These are phyloP conservation scores for Orbilia ellipsospora DNA, from an alignment of 2,329 filamentous ascomycete species.

Conservation along the genomic window DNA sequence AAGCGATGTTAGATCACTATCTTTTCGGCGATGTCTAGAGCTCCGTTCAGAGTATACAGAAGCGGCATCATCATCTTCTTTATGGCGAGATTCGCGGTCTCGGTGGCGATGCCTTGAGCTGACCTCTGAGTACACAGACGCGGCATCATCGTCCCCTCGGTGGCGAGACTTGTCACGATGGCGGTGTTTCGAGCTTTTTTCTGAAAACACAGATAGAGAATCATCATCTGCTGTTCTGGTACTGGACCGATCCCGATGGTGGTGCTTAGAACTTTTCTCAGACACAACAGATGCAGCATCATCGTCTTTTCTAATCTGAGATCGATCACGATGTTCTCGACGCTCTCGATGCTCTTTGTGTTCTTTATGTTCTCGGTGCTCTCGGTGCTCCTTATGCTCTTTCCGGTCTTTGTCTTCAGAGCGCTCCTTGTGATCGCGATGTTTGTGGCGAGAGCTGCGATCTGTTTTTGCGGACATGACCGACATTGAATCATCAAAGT, in stretches of 20 bases:
- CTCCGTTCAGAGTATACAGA: slow-evolving; percentile 7
- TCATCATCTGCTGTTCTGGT: slow-evolving; percentile 5
- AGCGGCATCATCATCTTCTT: slow-evolving; percentile 33
- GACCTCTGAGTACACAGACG: slow-evolving; percentile 40
- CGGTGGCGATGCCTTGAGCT: slow-evolving; percentile 46
- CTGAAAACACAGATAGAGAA: background rate
- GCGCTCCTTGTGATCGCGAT: slow-evolving; percentile 43
- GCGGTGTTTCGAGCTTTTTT: background rate
- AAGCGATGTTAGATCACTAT: slow-evolving; percentile 28
- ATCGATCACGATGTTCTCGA: slow-evolving; percentile 16
- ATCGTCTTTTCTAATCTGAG: slow-evolving; percentile 24
- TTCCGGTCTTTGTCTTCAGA: slow-evolving; percentile 32
- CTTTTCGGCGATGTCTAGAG: slow-evolving; percentile 2
- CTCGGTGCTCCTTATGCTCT: slow-evolving; percentile 14
- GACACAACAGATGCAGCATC: slow-evolving; percentile 37
- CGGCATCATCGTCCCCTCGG: slow-evolving; percentile 32
- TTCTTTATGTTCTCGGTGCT: slow-evolving; percentile 24
- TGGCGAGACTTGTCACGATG: slow-evolving; percentile 19
- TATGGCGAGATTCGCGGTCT: slow-evolving; percentile 34
- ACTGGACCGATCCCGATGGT: slow-evolving; percentile 26
- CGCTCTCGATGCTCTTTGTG: background rate
- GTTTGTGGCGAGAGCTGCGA: slow-evolving; percentile 41
- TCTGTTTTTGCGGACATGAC: slow-evolving; percentile 42
- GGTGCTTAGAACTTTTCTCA: slow-evolving; percentile 43
- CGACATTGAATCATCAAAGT: slow-evolving; percentile 44